A percentile compares a stretch with the other conserved stretches of the same genome.
Conservation (phyloP, 768 basidiomycete species). For the Hygrophoropsis aurantiaca region DNA sequence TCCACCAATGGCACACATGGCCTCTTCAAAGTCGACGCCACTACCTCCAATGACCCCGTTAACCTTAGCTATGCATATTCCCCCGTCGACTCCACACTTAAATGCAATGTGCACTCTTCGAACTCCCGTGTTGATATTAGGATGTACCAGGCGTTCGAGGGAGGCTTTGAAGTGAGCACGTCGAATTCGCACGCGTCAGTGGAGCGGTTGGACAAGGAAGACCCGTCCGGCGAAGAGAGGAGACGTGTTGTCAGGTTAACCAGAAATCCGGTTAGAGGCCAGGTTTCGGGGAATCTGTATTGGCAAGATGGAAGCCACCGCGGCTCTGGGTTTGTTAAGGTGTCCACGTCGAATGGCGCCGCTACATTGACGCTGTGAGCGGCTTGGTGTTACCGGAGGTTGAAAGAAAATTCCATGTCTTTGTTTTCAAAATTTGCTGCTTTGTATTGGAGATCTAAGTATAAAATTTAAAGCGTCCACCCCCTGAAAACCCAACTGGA, state of each 20-base stretch:
- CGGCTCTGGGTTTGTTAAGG: constrained; percentile 14
- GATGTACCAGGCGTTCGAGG: constrained; percentile 42
- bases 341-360: constrained; percentile 13
- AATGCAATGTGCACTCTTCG: constrained; percentile 27
- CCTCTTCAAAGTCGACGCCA: constrained; percentile 30
- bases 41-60: constrained; percentile 30
- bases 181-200: constrained; percentile 36
- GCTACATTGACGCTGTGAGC: constrained; percentile 6
- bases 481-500: too few relatives aligned
- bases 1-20: constrained; percentile 29
- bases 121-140: constrained; percentile 22
- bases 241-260: constrained; percentile 26
- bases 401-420: too few relatives aligned
- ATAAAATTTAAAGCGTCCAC: too few relatives aligned
- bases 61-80: constrained; percentile 24
- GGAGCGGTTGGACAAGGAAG: constrained; percentile 26
- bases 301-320: constrained; percentile 22
- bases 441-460: too few relatives aligned
- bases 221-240: constrained; percentile 38
- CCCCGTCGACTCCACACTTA: constrained; percentile 37
- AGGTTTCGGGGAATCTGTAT: constrained; percentile 17
- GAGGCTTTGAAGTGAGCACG: constrained; percentile 33
- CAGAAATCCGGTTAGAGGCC: constrained; percentile 8
- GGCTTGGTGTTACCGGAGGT: too few relatives aligned
- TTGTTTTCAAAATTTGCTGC: too few relatives aligned